Conservation (phyloP, 2,329 filamentous ascomycete species). For the Lasiodiplodia sp. region DNA sequence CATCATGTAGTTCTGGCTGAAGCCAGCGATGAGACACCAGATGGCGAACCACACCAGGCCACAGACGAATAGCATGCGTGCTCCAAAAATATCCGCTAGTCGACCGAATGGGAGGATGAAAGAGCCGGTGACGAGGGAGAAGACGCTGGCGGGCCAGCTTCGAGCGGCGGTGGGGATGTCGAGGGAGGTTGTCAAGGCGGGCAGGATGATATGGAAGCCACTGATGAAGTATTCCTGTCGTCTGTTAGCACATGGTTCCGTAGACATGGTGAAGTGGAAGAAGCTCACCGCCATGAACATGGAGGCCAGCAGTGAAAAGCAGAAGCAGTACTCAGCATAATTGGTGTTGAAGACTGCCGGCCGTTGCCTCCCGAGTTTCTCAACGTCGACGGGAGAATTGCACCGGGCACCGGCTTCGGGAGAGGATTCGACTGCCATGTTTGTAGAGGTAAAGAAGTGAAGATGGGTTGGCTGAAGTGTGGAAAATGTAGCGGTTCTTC, state of each 20-base stretch:
- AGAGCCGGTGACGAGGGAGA: slow-evolving; percentile 46
- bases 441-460: neutral
- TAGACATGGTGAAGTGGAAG: neutral
- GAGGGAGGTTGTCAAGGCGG: slow-evolving; percentile 67
- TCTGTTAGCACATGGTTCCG: neutral
- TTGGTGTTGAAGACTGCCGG: slow-evolving; percentile 62
- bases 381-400: slow-evolving; percentile 50
- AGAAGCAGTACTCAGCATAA: slow-evolving; percentile 67
- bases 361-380: slow-evolving; percentile 68
- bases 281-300: slow-evolving; percentile 62
- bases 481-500: too few species aligned
- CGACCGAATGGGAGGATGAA: slow-evolving; percentile 59
- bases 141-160: slow-evolving; percentile 52
- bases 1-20: slow-evolving; percentile 72
- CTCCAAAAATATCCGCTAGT: slow-evolving; percentile 67
- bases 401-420: neutral
- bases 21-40: slow-evolving; percentile 75
- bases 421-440: neutral
- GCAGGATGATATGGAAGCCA: slow-evolving; percentile 75
- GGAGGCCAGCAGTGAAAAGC: slow-evolving; percentile 67
- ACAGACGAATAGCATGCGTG: slow-evolving; percentile 68
- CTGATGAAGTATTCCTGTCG: slow-evolving; percentile 74
- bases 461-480: neutral
- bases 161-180: slow-evolving; percentile 69
- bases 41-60: slow-evolving; percentile 69